phyloP scores from a whole-genome alignment of 768 basidiomycete genomes.

The Hortiboletus campestris region DNA sequence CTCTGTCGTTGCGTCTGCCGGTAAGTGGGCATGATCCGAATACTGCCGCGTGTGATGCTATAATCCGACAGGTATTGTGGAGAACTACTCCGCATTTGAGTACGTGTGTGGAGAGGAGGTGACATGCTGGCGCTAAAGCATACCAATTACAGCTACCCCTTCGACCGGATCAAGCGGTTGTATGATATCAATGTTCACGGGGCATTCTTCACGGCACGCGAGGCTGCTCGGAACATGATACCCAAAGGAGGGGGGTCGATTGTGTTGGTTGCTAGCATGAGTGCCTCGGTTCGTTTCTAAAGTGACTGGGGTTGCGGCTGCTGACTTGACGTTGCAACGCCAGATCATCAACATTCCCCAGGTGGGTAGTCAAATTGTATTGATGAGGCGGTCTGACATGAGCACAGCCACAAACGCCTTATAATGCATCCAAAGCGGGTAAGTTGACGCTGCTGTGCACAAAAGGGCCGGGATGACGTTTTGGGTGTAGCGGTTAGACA shows the following conservation, averaged over 20 bases:
- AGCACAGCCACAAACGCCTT: constrained; percentile 80
- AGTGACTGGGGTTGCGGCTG: neutral
- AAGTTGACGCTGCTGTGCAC: constrained; percentile 13
- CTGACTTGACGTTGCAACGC: constrained; percentile 11
- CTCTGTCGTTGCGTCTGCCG: constrained; percentile 85
- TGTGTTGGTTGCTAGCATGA: constrained; percentile 88
- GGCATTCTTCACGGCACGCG: constrained; percentile 92
- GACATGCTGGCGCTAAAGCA: constrained; percentile 7
- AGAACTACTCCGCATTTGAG: constrained; percentile 87
- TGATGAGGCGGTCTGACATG: neutral
- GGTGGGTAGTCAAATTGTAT: constrained; percentile 35
- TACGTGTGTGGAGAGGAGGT: constrained; percentile 39
- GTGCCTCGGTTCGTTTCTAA: constrained; percentile 63
- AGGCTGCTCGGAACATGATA: constrained; percentile 92
- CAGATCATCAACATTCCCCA: constrained; percentile 90
- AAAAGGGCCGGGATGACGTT: constrained; percentile 2
- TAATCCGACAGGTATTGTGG: constrained; percentile 62
- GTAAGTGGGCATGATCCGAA: constrained; percentile 38
- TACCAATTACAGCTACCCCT: constrained; percentile 64
- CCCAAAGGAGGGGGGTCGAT: constrained; percentile 76
- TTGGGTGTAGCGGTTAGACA: constrained; percentile 73
- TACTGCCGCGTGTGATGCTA: neutral
- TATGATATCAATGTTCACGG: constrained; percentile 96
- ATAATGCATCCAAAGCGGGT: constrained; percentile 95
- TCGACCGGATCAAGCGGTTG: constrained; percentile 77